Evolutionary conservation across 1,139 yeast species (phyloP).

Genomic region (Pichia sp.): DNA sequence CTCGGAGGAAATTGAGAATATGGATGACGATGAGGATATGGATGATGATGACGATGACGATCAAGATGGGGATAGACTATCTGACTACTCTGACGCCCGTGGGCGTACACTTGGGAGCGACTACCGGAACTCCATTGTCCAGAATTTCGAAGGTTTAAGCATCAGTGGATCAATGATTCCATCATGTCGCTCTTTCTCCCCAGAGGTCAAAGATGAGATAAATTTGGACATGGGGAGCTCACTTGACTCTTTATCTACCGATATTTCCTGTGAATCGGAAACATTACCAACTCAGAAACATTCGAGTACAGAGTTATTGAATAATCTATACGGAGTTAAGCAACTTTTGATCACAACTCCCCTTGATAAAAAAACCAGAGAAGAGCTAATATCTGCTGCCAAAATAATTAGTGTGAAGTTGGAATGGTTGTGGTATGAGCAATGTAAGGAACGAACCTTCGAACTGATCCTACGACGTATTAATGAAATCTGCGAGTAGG

Average conservation of each 20-base stretch:
- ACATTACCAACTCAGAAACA: conserved; percentile 11
- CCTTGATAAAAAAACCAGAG: conserved; percentile 42
- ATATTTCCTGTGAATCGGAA: neutral
- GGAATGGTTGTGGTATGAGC: conserved; percentile 50
- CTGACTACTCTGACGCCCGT: too few relatives aligned
- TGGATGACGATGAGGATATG: neutral
- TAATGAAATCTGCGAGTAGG: neutral
- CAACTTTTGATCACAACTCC: conserved; percentile 41
- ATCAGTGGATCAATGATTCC: too few relatives aligned
- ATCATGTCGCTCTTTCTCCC: too few relatives aligned
- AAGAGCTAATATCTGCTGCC: conserved; percentile 36
- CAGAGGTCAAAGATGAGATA: too few relatives aligned
- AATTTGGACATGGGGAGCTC: too few relatives aligned
- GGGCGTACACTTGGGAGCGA: too few relatives aligned
- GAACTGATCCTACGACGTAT: conserved; percentile 3
- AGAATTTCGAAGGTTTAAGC: too few relatives aligned
- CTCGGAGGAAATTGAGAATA: neutral
- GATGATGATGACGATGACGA: neutral
- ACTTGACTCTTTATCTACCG: too few relatives aligned
- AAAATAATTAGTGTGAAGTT: conserved; percentile 41
- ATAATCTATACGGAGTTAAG: conserved; percentile 29
- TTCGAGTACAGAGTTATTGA: neutral
- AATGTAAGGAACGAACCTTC: conserved; percentile 17
- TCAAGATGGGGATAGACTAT: too few relatives aligned
- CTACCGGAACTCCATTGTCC: too few relatives aligned